Percentiles rank a stretch among this genome's conserved stretches.
Evolutionary conservation across 345 rosid genomes (phyloP).

Genomic region (Bruguiera sexangula): DNA sequence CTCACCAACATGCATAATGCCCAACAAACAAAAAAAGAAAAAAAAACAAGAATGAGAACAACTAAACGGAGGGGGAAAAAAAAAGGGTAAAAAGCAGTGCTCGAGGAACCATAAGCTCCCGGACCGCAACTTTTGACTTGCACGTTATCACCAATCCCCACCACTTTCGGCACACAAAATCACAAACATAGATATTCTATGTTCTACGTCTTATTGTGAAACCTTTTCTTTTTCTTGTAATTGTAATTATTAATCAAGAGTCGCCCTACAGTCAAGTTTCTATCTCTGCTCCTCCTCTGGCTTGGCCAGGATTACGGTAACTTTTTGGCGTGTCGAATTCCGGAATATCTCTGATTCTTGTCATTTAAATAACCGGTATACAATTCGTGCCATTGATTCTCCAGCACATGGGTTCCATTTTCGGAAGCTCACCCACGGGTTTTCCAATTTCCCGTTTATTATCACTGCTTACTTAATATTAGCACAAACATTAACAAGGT

Average conservation of each 20-base stretch:
- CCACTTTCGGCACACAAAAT: neutral
- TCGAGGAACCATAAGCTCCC: conserved; percentile 23
- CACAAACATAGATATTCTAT: neutral
- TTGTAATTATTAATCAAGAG: too few species aligned
- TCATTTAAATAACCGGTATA: too few species aligned
- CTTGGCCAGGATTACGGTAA: too few species aligned
- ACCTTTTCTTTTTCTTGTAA: too few species aligned
- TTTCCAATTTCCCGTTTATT: neutral
- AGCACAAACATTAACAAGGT: neutral
- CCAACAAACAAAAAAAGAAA: neutral
- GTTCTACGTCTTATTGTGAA: neutral
- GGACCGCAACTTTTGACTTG: conserved; percentile 15
- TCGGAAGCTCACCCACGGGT: conserved; percentile 5
- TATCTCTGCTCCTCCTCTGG: too few species aligned
- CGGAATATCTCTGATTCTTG: too few species aligned
- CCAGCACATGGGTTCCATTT: conserved; percentile 16
- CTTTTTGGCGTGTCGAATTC: too few species aligned
- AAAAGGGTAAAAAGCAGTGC: conserved; percentile 11
- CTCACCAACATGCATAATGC: neutral
- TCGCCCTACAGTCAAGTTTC: too few species aligned
- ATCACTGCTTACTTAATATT: neutral
- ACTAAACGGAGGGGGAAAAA: neutral
- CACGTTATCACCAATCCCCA: conserved; percentile 24
- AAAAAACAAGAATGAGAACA: conserved; percentile 13
- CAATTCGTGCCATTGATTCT: conserved; percentile 15